These are phyloP conservation scores for Linnemannia schmuckeri DNA, from an alignment of 192 early-diverging fungal genomes.

Conservation along the genomic window DNA sequence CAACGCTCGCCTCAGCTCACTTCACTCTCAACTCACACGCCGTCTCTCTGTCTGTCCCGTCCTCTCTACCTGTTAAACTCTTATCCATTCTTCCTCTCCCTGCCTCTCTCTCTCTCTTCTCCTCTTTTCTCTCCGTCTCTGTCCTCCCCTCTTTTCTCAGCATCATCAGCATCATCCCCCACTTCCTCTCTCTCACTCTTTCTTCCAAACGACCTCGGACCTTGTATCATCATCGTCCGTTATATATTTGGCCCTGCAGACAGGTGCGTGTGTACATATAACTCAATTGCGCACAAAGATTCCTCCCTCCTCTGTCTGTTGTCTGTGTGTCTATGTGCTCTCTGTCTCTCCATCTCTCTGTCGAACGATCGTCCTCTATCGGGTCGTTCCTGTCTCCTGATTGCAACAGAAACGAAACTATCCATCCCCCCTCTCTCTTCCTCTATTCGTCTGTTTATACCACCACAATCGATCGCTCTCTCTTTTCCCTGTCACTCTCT, in stretches of 20 bases:
- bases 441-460: not conserved
- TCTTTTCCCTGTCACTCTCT: not conserved
- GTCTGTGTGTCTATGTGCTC: not conserved
- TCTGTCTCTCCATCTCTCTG: conserved; percentile 11
- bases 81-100: conserved; percentile 9
- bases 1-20: too few species aligned
- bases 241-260: conserved; percentile 15
- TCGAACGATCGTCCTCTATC: conserved; percentile 12
- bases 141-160: not conserved
- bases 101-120: conserved; percentile 27
- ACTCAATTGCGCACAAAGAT: conserved; percentile 1
- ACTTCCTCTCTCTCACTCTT: conserved; percentile 11
- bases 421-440: not conserved
- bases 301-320: conserved; percentile 8
- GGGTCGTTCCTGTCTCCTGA: not conserved
- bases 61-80: not conserved
- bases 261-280: conserved; percentile 6
- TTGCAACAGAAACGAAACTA: conserved; percentile 5
- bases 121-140: conserved; percentile 7
- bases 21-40: too few species aligned
- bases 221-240: not conserved
- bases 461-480: not conserved
- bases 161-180: not conserved
- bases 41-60: too few species aligned
- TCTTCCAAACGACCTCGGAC: not conserved